Evolutionary conservation across 257 asterid species (phyloP).

Genomic region (Solanum ossicruentum): DNA sequence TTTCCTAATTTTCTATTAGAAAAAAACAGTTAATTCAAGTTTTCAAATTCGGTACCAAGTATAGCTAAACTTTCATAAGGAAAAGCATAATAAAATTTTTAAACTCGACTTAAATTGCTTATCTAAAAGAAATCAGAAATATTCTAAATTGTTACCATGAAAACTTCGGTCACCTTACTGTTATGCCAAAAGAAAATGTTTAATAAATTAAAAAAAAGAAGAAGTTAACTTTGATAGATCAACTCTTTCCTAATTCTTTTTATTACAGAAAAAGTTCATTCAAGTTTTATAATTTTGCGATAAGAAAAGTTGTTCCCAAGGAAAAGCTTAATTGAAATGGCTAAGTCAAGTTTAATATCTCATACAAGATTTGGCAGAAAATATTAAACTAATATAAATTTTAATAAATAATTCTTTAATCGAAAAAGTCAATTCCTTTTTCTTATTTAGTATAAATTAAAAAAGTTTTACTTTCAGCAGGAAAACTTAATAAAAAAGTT

Average conservation of each 20-base stretch:
- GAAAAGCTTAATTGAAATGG: not conserved
- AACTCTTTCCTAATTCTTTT: not conserved
- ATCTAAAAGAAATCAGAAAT: not conserved
- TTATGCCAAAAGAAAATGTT: not conserved
- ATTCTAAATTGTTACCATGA: not conserved
- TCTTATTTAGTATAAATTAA: too few relatives aligned
- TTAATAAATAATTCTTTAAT: too few relatives aligned
- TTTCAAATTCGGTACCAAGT: not conserved
- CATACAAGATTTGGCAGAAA: too few relatives aligned
- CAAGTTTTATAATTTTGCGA: not conserved
- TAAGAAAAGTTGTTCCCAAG: not conserved
- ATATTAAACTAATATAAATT: too few relatives aligned
- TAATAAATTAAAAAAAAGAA: too few relatives aligned
- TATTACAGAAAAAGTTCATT: too few relatives aligned
- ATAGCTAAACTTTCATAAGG: not conserved
- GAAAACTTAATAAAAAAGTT: too few relatives aligned
- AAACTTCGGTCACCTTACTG: not conserved
- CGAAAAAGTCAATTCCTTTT: too few relatives aligned
- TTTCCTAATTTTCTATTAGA: not conserved
- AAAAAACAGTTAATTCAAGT: not conserved
- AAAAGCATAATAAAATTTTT: not conserved
- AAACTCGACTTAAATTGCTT: too few relatives aligned
- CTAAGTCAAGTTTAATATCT: not conserved
- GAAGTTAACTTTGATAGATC: too few relatives aligned
- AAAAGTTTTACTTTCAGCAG: too few relatives aligned